phyloP scores from a whole-genome alignment of 148 eudicot genomes.

The Arctostaphylos glauca region DNA sequence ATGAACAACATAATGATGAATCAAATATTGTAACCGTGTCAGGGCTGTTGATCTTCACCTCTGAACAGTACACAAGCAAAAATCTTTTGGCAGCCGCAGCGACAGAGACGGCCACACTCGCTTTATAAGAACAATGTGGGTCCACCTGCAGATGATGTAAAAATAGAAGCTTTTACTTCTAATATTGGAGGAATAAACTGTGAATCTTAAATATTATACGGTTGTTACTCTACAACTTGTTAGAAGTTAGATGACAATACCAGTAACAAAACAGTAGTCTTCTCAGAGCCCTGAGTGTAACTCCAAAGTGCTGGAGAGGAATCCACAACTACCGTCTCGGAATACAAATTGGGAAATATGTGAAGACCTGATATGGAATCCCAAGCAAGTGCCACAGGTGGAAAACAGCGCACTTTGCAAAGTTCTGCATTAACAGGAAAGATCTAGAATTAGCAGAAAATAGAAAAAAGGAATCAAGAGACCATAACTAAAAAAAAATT shows the following conservation, averaged over 20 bases:
- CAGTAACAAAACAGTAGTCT: slow-evolving; percentile 71
- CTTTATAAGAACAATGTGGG: slow-evolving; percentile 90
- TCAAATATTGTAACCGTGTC: neutral
- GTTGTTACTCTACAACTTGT: neutral
- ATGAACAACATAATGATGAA: slow-evolving; percentile 4
- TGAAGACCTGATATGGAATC: slow-evolving; percentile 83
- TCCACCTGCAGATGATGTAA: slow-evolving; percentile 59
- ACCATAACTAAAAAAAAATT: neutral
- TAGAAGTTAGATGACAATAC: slow-evolving; percentile 33
- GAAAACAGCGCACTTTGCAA: slow-evolving; percentile 94
- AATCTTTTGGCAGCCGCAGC: slow-evolving; percentile 79
- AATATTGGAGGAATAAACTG: neutral
- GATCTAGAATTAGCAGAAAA: slow-evolving; percentile 7
- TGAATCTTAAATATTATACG: neutral
- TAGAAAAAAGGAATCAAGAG: neutral
- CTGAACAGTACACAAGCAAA: slow-evolving; percentile 66
- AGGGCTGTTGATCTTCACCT: slow-evolving; percentile 46
- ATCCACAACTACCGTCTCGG: slow-evolving; percentile 69
- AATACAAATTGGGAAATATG: slow-evolving; percentile 72
- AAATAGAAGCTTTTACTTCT: slow-evolving; percentile 11
- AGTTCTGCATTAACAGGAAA: slow-evolving; percentile 48
- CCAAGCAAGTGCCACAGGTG: slow-evolving; percentile 97
- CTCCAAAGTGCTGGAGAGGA: slow-evolving; percentile 93
- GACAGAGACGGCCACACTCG: slow-evolving; percentile 54
- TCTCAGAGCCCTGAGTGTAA: slow-evolving; percentile 67